Conservation (phyloP, 257 asterid genomes). For the Solanum phureja region DNA sequence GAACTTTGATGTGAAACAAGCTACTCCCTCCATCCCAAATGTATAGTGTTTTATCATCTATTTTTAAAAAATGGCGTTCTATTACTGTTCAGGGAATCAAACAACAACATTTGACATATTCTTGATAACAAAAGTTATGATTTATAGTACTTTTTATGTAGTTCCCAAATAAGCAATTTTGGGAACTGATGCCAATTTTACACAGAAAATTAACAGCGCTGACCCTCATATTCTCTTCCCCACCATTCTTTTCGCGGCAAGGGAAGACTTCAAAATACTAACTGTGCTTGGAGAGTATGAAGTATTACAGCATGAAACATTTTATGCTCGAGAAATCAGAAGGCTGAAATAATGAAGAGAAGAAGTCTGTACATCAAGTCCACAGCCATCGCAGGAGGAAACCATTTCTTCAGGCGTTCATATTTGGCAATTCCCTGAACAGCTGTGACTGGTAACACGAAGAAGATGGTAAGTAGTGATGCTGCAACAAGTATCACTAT, state of each 20-base stretch:
- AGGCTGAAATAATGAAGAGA: background rate
- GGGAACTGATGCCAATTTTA: background rate
- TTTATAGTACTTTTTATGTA: background rate
- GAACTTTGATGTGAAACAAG: background rate
- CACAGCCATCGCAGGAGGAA: constrained; percentile 93
- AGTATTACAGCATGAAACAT: background rate
- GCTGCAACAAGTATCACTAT: constrained; percentile 45
- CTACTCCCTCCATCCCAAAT: background rate
- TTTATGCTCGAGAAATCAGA: background rate
- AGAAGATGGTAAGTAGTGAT: constrained; percentile 72
- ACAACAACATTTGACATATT: background rate
- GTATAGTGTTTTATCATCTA: background rate
- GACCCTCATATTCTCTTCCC: background rate
- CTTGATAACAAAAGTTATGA: background rate
- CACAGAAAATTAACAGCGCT: background rate
- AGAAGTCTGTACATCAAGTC: constrained; percentile 56
- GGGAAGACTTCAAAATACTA: background rate
- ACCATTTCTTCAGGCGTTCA: constrained; percentile 68
- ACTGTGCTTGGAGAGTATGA: background rate
- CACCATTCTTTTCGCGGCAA: background rate
- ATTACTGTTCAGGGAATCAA: background rate
- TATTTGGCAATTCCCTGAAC: constrained; percentile 90
- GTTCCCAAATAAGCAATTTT: background rate
- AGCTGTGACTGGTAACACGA: constrained; percentile 85
- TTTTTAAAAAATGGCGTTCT: background rate